Conservation (phyloP, 2,329 filamentous ascomycete genomes). For the Stenocarpella maydis region DNA sequence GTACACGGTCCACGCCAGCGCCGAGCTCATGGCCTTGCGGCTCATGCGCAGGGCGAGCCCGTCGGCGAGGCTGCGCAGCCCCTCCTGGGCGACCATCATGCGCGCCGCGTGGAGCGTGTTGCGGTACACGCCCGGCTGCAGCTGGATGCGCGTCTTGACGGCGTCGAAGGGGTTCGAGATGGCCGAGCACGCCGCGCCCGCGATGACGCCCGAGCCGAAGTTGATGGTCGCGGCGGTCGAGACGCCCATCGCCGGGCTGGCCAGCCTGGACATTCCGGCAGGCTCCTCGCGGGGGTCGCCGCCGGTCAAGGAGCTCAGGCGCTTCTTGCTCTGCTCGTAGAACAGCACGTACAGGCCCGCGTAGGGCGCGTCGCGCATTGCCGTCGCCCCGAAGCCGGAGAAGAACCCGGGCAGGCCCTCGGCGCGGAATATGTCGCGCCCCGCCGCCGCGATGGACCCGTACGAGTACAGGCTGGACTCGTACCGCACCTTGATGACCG, state of each 20-base stretch:
- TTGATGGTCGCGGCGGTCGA: conserved; percentile 75
- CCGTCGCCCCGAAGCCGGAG: conserved; percentile 91
- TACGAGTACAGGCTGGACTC: conserved; percentile 90
- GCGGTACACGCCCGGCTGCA: conserved; percentile 82
- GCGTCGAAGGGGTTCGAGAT: conserved; percentile 97
- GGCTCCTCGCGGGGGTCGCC: not conserved
- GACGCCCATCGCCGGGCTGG: conserved; percentile 43
- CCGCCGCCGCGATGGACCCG: conserved; percentile 76
- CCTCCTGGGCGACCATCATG: conserved; percentile 85
- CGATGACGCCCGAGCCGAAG: conserved; percentile 82
- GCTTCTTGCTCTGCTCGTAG: conserved; percentile 84
- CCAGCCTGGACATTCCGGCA: not conserved
- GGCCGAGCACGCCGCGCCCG: conserved; percentile 83
- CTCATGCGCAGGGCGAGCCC: conserved; percentile 87
- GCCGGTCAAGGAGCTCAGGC: conserved; percentile 54
- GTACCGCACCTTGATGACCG: conserved; percentile 95
- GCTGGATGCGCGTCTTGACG: conserved; percentile 92
- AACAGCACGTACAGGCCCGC: conserved; percentile 93
- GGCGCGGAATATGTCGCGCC: conserved; percentile 73
- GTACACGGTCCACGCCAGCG: conserved; percentile 97
- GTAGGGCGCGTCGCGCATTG: conserved; percentile 93
- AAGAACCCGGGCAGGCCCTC: conserved; percentile 89
- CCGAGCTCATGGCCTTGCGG: conserved; percentile 90
- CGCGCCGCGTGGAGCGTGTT: conserved; percentile 82
- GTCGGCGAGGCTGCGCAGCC: conserved; percentile 81